Evolutionary conservation across 1,139 yeast genomes (phyloP).

Genomic region (Suhomyces atakaporum): DNA sequence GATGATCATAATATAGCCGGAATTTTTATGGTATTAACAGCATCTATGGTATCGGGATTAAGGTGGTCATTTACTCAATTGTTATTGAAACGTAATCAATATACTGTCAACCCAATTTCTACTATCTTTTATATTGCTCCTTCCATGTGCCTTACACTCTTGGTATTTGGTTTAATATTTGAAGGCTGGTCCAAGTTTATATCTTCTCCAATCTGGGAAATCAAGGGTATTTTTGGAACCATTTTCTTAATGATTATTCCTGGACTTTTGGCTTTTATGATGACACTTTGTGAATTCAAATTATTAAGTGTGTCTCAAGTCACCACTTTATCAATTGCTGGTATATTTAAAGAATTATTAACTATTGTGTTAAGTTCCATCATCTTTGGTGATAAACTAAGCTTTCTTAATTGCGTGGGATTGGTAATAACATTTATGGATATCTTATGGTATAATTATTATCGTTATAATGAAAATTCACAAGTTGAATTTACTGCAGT

Average conservation of each 20-base stretch:
- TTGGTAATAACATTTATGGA: slow-evolving; percentile 73
- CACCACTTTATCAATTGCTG: slow-evolving; percentile 84
- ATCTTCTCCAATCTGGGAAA: slow-evolving; percentile 61
- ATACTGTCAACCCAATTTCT: slow-evolving; percentile 71
- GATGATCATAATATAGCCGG: slow-evolving; percentile 48
- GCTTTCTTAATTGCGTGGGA: slow-evolving; percentile 72
- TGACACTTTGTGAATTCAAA: slow-evolving; percentile 89
- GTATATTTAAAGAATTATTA: slow-evolving; percentile 86
- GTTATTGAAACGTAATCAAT: slow-evolving; percentile 60
- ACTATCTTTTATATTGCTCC: slow-evolving; percentile 87
- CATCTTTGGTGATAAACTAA: slow-evolving; percentile 73
- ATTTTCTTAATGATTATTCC: slow-evolving; percentile 68
- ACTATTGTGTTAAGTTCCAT: slow-evolving; percentile 74
- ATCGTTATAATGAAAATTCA: slow-evolving; percentile 41
- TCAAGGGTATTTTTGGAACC: slow-evolving; percentile 57
- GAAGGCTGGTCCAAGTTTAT: slow-evolving; percentile 66
- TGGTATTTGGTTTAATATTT: slow-evolving; percentile 58
- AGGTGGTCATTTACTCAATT: slow-evolving; percentile 95
- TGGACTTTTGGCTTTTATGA: slow-evolving; percentile 82
- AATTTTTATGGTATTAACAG: slow-evolving; percentile 68
- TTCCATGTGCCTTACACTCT: slow-evolving; percentile 66
- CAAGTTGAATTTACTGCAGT: slow-evolving; percentile 3
- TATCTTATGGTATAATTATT: slow-evolving; percentile 78
- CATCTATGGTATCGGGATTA: slow-evolving; percentile 82
- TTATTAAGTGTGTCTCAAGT: slow-evolving; percentile 82